Base-by-base conservation (phyloP, 2,329 filamentous ascomycete species). In the Colletotrichum magnum region DNA sequence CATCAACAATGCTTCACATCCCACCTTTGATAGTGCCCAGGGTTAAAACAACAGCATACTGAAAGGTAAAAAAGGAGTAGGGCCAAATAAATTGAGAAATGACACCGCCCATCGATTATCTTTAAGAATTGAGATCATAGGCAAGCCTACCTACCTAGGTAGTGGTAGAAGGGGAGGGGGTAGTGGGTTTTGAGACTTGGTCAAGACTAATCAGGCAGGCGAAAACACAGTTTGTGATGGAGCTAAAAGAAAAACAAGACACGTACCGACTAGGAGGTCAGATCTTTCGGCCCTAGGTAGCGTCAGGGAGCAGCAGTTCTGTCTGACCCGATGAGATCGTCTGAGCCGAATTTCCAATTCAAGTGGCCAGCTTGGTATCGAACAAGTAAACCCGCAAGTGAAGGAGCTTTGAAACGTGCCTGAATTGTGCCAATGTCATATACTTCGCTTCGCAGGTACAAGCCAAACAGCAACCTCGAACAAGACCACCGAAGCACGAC, bases 401-500 rank as follows among this genome's bases (percentile, higher is more conserved):
- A 36, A 36, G 10, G 10, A 6, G 13, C 16, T n/a, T 15, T 43
- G 13, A 43, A 12, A 43, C 13, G 13, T 12, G 16, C 5, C 4
- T 52, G 13, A 32, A 52, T 26, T 13, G 13, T 16, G 26, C 2
- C 32, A 10, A 32, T 52, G 15, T 15, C 24, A 12, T 32, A 56
- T 21, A 56, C 18, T 6, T 41, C 32, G 52, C 52, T 39, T 36
- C 26, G 28, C 6, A 18, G 52, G n/a, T 28, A 58, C 53, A 59
- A 39, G 3, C 32, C 32, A 36, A 64, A 36, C 53, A 45, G 24
- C 39, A 28, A n/a, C 12, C 32, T 28, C 15, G 13, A 54, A 41
- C 21, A 56, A 60, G 41, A 45, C 18, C 47, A 39, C 47, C 47
- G 24, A n/a, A 32, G 18, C 36, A 47, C 41, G 26, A 50, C 45